These are phyloP conservation scores for Cenococcum geophilum DNA, from an alignment of 495 filamentous ascomycete genomes.

Conservation along the genomic window DNA sequence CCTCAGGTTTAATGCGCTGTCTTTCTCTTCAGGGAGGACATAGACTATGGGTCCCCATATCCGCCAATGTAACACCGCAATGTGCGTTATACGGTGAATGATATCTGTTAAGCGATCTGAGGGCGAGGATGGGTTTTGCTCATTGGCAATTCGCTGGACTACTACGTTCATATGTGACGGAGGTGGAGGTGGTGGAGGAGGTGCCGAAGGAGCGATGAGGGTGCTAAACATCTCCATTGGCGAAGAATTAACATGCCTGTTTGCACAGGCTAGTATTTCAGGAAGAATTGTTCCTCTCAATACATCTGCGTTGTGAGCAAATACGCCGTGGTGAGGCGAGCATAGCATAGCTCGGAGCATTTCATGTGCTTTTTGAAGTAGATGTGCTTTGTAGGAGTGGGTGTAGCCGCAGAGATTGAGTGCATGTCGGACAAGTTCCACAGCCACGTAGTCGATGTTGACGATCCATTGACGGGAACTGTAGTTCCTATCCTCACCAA, in stretches of 20 bases:
- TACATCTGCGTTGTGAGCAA: conserved; percentile 23
- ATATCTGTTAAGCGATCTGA: conserved; percentile 56
- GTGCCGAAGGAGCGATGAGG: conserved; percentile 25
- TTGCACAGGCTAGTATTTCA: conserved; percentile 27
- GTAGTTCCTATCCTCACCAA: conserved; percentile 16
- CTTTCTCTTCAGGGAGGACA: conserved; percentile 1
- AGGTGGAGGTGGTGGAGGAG: conserved; percentile 25
- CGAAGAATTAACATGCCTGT: conserved; percentile 25
- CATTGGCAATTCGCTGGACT: conserved; percentile 35
- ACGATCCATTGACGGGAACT: conserved; percentile 20
- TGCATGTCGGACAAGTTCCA: conserved; percentile 35
- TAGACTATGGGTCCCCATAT: conserved; percentile 75
- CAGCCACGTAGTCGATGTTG: conserved; percentile 33
- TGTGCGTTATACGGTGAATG: conserved; percentile 67
- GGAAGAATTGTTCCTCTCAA: conserved; percentile 26
- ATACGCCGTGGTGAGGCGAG: conserved; percentile 15
- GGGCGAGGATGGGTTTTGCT: conserved; percentile 10
- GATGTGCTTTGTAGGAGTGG: conserved; percentile 16
- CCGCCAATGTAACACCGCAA: conserved; percentile 77
- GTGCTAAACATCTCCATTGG: conserved; percentile 34
- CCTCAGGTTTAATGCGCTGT: not conserved
- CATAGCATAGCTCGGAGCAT: conserved; percentile 18
- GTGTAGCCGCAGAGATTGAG: conserved; percentile 16
- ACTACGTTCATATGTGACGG: conserved; percentile 2
- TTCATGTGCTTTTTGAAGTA: conserved; percentile 27